Base-by-base conservation (phyloP, 2,329 filamentous ascomycete species). In the Pezicula neosporulosa region DNA sequence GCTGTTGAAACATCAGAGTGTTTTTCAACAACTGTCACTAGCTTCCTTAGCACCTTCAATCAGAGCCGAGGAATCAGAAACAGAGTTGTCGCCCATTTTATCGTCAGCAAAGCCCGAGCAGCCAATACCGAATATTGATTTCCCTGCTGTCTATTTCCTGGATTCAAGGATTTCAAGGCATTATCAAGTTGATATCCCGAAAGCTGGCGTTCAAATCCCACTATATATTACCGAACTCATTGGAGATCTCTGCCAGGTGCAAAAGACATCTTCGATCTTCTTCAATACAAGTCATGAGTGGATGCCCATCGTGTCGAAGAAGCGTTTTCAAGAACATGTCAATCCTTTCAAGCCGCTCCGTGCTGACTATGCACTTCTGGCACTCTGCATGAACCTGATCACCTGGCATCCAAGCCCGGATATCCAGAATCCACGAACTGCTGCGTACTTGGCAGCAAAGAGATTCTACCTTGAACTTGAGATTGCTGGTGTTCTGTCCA, bases 241-340 rank as follows among this genome's bases (percentile, higher is more conserved):
- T 9, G 56, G 49, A n/a, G 27, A 48, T 24, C 19, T 24, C 21
- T 3, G 4, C 8, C 35, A 18, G 3, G 6, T 8, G 16, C 45
- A 27, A 13, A 33, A 5, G 33, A 41, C 30, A 8, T 18, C 21
- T 5, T 60, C 63, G 16, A 49, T 63, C 18, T 76, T 70, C 57
- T 74, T 75, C 51, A 48, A 44, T 30, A 69, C 67, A 6, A 59
- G 72, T 6, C 72, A 76, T 51, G 58, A 60, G 12, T 75, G 72
- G 68, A 67, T 75, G 48, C 71, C 72, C 9, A 69, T 76, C 48
- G 58, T 75, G 33, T 71, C 70, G 16, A 69, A 66, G 53, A 74
- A 71, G 51, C 62, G 71, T 19, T 87, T 83, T n/a, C 47, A 39
- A 48, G 49, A 68, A 64, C 39, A 60, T 70, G 5, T 61, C 66